Percentiles rank a stretch among this genome's conserved stretches.
Conservation (phyloP, 78 protist species). For the Chrysochromulina tobinii region DNA sequence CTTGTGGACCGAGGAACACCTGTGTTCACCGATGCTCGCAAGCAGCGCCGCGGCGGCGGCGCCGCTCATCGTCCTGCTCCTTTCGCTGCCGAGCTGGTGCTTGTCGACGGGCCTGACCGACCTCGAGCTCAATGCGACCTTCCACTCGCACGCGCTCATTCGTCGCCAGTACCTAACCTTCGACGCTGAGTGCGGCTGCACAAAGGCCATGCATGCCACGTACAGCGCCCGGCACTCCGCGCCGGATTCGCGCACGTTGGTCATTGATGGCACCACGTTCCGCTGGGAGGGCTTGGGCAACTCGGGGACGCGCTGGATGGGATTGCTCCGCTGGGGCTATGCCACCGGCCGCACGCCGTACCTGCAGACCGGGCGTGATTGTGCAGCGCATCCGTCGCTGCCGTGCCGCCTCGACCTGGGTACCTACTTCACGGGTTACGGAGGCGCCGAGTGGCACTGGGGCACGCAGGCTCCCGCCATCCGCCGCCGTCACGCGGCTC, state of each 20-base stretch:
- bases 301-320: neutral
- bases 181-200: neutral
- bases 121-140: neutral
- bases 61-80: too few relatives aligned
- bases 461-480: neutral
- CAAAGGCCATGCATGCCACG: neutral
- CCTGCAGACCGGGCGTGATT: neutral
- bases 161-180: neutral
- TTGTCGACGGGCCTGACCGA: too few relatives aligned
- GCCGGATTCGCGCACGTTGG: neutral
- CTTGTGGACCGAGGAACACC: too few relatives aligned
- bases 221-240: too few relatives aligned
- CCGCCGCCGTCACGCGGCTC: neutral
- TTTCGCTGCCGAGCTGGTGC: too few relatives aligned
- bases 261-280: neutral
- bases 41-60: too few relatives aligned
- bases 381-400: neutral
- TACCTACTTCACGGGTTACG: neutral
- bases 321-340: neutral
- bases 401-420: constrained; percentile 11
- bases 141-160: neutral
- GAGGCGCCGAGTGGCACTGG: neutral
- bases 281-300: constrained; percentile 20
- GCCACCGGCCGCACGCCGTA: neutral
- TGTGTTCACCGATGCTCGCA: too few relatives aligned